phyloP scores from a whole-genome alignment of 169 alveolate species.

The Plasmodium billcollinsi region DNA sequence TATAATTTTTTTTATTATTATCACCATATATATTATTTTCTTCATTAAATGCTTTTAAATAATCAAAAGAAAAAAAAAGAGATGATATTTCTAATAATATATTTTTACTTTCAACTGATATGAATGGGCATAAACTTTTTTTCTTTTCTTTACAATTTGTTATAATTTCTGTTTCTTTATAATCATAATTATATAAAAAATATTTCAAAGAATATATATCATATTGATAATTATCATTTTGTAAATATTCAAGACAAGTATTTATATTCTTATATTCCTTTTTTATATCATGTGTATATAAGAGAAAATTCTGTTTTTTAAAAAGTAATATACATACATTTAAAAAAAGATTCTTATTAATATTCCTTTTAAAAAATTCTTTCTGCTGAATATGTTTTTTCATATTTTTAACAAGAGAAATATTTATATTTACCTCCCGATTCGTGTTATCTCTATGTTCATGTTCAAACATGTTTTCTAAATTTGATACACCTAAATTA shows the following conservation, averaged over 20 bases:
- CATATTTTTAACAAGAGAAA: conserved; percentile 27
- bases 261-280: conserved; percentile 29
- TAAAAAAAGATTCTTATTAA: conserved; percentile 11
- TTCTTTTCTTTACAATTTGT: conserved; percentile 14
- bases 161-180: conserved; percentile 30
- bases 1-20: neutral
- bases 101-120: conserved; percentile 57
- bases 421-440: neutral
- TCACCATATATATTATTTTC: neutral
- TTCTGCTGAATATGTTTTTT: conserved; percentile 40
- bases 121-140: conserved; percentile 15
- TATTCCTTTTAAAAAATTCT: conserved; percentile 39
- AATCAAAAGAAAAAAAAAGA: conserved; percentile 42
- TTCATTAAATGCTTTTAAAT: conserved; percentile 3
- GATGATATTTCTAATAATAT: conserved; percentile 30
- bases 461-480: too few relatives aligned
- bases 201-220: conserved; percentile 23
- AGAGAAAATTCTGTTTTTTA: conserved; percentile 21
- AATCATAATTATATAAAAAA: conserved; percentile 20
- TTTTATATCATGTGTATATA: conserved; percentile 33
- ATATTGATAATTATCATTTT: conserved; percentile 21
- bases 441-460: neutral
- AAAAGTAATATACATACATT: conserved; percentile 23
- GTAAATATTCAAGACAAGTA: conserved; percentile 23
- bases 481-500: too few relatives aligned